phyloP scores from a whole-genome alignment of 179 eudicot species.

The Camellia oleifera region DNA sequence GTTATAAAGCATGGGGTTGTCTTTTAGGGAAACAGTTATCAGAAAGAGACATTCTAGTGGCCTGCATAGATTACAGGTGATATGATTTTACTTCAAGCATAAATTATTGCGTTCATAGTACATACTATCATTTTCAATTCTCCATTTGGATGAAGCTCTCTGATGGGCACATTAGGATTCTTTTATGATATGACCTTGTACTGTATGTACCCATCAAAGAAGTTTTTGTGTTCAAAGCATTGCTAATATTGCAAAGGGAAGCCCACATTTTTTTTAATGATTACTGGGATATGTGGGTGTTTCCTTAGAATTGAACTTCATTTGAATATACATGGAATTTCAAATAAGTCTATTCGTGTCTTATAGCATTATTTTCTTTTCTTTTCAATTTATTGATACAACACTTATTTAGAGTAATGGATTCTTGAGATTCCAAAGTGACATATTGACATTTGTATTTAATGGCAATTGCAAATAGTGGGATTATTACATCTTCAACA shows the following conservation, averaged over 20 bases:
- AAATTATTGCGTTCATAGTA: neutral
- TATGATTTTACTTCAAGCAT: constrained; percentile 7
- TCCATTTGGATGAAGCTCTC: neutral
- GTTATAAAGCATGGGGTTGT: constrained; percentile 99
- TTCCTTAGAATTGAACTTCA: neutral
- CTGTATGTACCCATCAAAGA: neutral
- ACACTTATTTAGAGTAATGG: too few species aligned
- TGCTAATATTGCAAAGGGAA: neutral
- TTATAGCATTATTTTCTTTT: too few species aligned
- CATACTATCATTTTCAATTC: neutral
- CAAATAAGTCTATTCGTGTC: neutral
- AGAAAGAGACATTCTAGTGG: constrained; percentile 86
- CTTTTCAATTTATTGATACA: too few species aligned
- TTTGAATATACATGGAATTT: neutral
- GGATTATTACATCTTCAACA: neutral
- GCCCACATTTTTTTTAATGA: neutral
- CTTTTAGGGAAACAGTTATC: constrained; percentile 84
- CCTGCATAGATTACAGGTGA: constrained; percentile 98
- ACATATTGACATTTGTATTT: neutral
- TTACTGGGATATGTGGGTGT: neutral
- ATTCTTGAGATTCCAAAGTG: neutral
- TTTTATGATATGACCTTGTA: neutral
- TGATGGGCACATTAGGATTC: neutral
- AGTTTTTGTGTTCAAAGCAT: neutral
- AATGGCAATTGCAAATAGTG: neutral